Base-by-base conservation (phyloP, 345 rosid genomes). In the Bruguiera parviflora region DNA sequence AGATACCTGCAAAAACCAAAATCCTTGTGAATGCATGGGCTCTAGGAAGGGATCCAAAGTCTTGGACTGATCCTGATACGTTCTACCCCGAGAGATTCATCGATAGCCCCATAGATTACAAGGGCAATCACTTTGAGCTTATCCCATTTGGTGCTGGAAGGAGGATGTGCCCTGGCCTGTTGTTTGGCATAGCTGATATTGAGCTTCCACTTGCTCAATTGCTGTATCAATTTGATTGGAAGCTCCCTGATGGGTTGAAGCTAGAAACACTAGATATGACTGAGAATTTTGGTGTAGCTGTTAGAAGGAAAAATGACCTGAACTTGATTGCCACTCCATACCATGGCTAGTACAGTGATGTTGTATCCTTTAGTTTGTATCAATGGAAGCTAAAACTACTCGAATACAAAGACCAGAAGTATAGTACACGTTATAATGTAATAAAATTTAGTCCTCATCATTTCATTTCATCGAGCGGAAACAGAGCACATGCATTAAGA, bases 81-180 rank as follows among this genome's bases (percentile, higher is more conserved):
- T 55, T 55, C 27, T n/a, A n/a, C 19, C 58, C 28, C 2, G 58
- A 55, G 58, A 22, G 58, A 25, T 55, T 55, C 27, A 22, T 21
- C 15, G 58, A 55, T 5, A 55, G 27, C 27, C 58, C 58, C 24
- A 21, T 25, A 2, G 58, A 21, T 55, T 55, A 21, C 28, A 55
- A 55, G 15, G 58, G 58, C 15, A 25, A 21, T 19, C 58, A 55
- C 27, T 25, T 55, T 55, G 25, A 55, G 58, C 27, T 55, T 21
- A 55, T 55, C 27, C 58, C 58, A 55, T 55, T 55, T 22, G 58
- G 58, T 55, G 27, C 58, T 21, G 58, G 58, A 25, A 55, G 58
- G 58, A 55, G 58, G 28, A 55, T 55, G 27, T 55, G 58, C 5
- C 58, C 58, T 55, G 58, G 28, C 15, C 3, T 55, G 9, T n/a